These are phyloP conservation scores for Cladophialophora bantiana DNA, from an alignment of 2,329 filamentous ascomycete genomes.

Conservation along the genomic window DNA sequence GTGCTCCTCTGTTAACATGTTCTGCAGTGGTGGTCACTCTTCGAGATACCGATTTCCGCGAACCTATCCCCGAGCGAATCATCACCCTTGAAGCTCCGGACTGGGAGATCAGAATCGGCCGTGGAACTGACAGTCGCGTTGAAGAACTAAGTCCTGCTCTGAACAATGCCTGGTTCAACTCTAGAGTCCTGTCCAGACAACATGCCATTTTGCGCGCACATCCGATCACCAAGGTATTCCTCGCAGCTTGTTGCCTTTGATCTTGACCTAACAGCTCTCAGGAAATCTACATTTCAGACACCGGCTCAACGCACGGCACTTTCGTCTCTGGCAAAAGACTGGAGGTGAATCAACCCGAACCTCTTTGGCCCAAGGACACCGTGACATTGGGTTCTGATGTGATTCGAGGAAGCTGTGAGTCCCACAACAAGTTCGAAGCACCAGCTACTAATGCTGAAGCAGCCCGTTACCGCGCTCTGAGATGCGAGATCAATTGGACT, in stretches of 20 bases:
- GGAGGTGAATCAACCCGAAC: constrained; percentile 39
- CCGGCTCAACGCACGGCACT: constrained; percentile 69
- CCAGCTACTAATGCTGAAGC: constrained; percentile 10
- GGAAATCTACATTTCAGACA: constrained; percentile 60
- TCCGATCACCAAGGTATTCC: constrained; percentile 30
- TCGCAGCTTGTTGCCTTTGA: neutral
- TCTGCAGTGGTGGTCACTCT: constrained; percentile 47
- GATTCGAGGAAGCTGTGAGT: constrained; percentile 50
- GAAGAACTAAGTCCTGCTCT: constrained; percentile 45
- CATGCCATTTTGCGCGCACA: constrained; percentile 50
- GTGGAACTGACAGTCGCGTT: constrained; percentile 50
- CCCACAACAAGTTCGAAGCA: neutral
- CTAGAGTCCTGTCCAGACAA: constrained; percentile 56
- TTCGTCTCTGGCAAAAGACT: constrained; percentile 59
- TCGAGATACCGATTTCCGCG: constrained; percentile 41
- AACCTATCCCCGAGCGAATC: constrained; percentile 43
- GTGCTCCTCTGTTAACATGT: constrained; percentile 6
- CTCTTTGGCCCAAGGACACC: constrained; percentile 47
- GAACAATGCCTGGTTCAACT: constrained; percentile 56
- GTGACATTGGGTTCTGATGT: constrained; percentile 60
- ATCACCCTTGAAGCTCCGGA: constrained; percentile 44
- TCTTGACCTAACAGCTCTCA: constrained; percentile 38
- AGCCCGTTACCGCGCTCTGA: constrained; percentile 38
- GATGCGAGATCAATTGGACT: constrained; percentile 43
- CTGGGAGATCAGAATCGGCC: constrained; percentile 48